Base-by-base conservation (phyloP, 1,284 basidiomycete species). In the Hypsizygus ulmarius region DNA sequence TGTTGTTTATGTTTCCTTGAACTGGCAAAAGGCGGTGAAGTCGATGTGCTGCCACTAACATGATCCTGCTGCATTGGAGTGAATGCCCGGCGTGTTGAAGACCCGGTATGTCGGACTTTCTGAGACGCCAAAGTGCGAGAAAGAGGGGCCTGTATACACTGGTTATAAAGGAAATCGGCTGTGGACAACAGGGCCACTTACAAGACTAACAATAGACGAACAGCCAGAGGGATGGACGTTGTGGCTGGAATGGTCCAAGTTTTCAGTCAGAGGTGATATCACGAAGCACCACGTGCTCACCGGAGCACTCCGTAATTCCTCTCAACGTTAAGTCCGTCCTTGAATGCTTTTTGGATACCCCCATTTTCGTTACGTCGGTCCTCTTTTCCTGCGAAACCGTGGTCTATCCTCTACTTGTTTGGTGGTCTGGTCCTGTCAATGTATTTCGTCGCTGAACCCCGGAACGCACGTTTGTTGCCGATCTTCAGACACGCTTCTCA, bases 211-310 rank as follows among this genome's bases (percentile, higher is more conserved):
- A 49, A 44, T 30, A 33, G 28, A 36, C 32, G 35, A 44, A 51
- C 40, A 27, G 41, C 28, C 25, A 38, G 34, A 44, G 40, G n/a
- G 39, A 41, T 15, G 29, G 15, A 32, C 11, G 45, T 41, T 27
- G 25, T 32, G 39, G 33, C 15, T 32, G 33, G 39, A 25, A 21
- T 33, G 28, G 39, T 30, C 36, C 37, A 18, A 47, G 51, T 54
- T 55, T 53, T 55, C 42, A 35, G 29, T 27, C 38, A 57, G 50
- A 54, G 62, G 64, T 67, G 63, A 65, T 64, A 63, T 66, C 64
- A 66, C 60, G 52, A 54, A 47, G 36, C 3, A 49, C 48, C 58
- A 59, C 55, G 55, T 57, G 55, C 55, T 38, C 44, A 53, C 57
- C 64, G 63, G 63, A 58, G 51, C 52, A 59, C 57, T 53, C 61